phyloP scores from a whole-genome alignment of 768 basidiomycete species.

The Termitomyces sp. region DNA sequence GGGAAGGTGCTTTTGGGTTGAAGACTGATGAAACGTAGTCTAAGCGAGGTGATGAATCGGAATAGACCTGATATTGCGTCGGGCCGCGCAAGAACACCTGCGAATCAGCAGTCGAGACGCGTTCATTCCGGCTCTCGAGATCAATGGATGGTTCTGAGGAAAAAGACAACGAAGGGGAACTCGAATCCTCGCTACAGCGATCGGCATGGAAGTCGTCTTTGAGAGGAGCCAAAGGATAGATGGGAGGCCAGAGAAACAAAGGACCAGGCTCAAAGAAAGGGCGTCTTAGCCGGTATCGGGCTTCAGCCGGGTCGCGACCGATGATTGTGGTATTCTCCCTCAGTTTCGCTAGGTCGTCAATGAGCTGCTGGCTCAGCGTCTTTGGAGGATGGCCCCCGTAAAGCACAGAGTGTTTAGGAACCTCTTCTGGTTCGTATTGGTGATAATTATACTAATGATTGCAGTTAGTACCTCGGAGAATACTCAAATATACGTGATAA shows the following conservation, averaged over 20 bases:
- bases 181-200: not conserved
- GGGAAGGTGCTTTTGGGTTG: not conserved
- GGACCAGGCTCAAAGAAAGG: not conserved
- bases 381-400: no score
- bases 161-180: not conserved
- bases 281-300: not conserved
- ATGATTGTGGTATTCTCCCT: not conserved
- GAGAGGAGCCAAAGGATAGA: not conserved
- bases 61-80: not conserved
- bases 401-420: not conserved
- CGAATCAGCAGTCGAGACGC: not conserved
- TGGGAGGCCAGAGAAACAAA: not conserved
- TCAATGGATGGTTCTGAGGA: not conserved
- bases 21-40: not conserved
- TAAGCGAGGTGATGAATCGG: not conserved
- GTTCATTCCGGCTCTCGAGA: not conserved
- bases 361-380: not conserved
- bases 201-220: not conserved
- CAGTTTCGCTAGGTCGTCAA: slow-evolving; percentile 1
- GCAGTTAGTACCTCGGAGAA: not conserved
- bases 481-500: not conserved
- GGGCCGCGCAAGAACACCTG: not conserved
- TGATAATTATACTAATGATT: not conserved
- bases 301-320: not conserved
- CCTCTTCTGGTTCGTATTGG: not conserved